Evolutionary conservation across 768 basidiomycete species (phyloP).

Genomic region (Gautieria morchelliformis): DNA sequence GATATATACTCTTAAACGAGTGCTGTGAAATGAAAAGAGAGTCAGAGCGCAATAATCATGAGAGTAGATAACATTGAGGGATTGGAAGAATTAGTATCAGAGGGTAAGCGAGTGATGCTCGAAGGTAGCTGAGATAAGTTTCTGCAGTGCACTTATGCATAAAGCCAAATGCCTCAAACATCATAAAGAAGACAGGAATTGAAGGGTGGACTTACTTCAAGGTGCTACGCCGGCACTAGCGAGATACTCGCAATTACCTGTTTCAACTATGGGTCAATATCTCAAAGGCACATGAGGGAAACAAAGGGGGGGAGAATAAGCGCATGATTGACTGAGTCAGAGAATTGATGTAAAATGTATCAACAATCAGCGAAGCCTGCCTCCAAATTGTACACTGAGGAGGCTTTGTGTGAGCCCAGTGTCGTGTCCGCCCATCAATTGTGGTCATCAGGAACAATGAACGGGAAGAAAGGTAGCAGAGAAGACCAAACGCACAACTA

Average conservation of each 20-base stretch:
- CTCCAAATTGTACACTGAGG: constrained; percentile 68
- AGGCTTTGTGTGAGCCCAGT: constrained; percentile 58
- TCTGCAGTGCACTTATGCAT: constrained; percentile 5
- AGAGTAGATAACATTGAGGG: neutral
- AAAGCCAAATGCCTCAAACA: constrained; percentile 11
- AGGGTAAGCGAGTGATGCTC: constrained; percentile 2
- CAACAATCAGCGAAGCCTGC: constrained; percentile 59
- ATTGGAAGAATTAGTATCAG: neutral
- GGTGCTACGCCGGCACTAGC: neutral
- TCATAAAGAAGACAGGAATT: neutral
- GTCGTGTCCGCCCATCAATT: constrained; percentile 89
- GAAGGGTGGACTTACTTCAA: neutral
- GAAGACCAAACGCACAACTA: constrained; percentile 2
- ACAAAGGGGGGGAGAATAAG: too few relatives aligned
- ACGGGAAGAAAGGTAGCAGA: constrained; percentile 10
- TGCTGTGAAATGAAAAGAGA: neutral
- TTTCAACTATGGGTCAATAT: neutral
- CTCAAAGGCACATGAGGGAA: neutral
- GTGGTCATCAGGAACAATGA: constrained; percentile 35
- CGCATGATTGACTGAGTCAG: constrained; percentile 36
- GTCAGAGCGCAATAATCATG: neutral
- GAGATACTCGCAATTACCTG: neutral
- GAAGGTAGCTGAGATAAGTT: constrained; percentile 9
- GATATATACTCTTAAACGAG: neutral
- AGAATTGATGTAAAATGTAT: constrained; percentile 58